Base-by-base conservation (phyloP, 2,329 filamentous ascomycete species). In the Zymoseptoria pseudotritici region DNA sequence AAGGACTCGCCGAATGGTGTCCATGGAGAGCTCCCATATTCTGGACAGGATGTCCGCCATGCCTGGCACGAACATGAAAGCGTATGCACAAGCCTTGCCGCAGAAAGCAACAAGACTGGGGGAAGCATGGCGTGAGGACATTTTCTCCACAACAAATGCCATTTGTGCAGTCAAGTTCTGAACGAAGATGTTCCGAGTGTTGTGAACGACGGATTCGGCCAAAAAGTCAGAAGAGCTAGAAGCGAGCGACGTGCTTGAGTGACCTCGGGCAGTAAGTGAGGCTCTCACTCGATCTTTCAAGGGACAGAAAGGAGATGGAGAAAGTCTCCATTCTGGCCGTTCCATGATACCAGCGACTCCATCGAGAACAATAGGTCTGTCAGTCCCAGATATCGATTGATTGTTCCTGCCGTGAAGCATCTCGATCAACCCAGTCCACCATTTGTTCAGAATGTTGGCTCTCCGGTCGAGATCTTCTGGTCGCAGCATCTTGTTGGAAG, bases 51-150 rank as follows among this genome's bases (percentile, higher is more conserved):
- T 84, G 69, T 96, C 91, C 7, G 90, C 88, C 58, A 96, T 84
- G 4, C 90, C 90, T 0, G 91, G 90, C 26, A 90, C 92, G 69
- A 96, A 97, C 76, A 93, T 94, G 74, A 96, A 96, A 29, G 90
- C 91, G 73, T 95, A 96, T 1, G 92, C 91, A 70, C 89, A 93
- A 3, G 91, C 90, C 75, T 94, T 95, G 61, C 90, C 92, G 57
- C 90, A 91, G 72, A 96, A 96, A 29, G 88, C 88, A 60, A 96
- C 89, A 22, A 79, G 65, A 65, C 79, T 80, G 50, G 84, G 83
- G 49, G 85, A 83, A 9, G 85, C 84, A 69, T 91, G 88, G 54
- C 90, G 84, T 68, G 90, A 79, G 17, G 90, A 91, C 86, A 96
- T 88, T 71, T 91, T 93, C 58, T 94, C 90, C 6, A 96, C 87